A percentile compares a stretch with the other conserved stretches of the same genome.
phyloP scores from a whole-genome alignment of 495 filamentous ascomycete genomes.

The Aspergillus sclerotiicarbonarius region DNA sequence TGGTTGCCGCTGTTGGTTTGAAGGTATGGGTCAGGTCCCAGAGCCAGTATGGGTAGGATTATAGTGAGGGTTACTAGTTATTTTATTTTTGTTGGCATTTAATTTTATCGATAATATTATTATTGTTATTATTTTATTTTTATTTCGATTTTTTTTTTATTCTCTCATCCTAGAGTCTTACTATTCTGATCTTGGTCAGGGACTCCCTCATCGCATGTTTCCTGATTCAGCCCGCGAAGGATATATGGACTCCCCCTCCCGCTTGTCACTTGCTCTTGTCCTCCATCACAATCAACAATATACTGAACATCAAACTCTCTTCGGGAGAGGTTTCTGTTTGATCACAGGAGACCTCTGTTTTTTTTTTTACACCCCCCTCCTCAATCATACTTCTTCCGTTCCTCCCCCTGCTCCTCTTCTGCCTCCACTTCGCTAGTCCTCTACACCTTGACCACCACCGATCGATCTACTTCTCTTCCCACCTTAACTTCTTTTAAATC shows the following conservation, averaged over 20 bases:
- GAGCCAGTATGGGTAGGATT: not conserved
- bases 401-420: constrained; percentile 15
- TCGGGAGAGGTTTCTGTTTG: constrained; percentile 7
- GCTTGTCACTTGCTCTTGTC: constrained; percentile 23
- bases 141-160: not conserved
- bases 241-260: constrained; percentile 29
- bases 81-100: constrained; percentile 7
- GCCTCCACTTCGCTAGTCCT: constrained; percentile 21
- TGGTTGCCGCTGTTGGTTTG: not conserved
- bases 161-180: not conserved
- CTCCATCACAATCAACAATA: constrained; percentile 17
- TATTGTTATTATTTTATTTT: constrained; percentile 8
- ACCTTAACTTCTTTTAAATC: constrained; percentile 8
- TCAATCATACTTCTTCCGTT: constrained; percentile 16
- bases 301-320: constrained; percentile 12
- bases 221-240: constrained; percentile 10
- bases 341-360: constrained; percentile 21
- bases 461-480: constrained; percentile 10
- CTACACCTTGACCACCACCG: constrained; percentile 18
- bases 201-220: not conserved
- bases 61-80: not conserved
- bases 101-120: not conserved
- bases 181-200: constrained; percentile 1
- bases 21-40: not conserved
- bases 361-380: constrained; percentile 14